Percentiles rank a stretch among this genome's conserved stretches.
Evolutionary conservation across 78 protist genomes (phyloP).

Genomic region (Guillardia theta): DNA sequence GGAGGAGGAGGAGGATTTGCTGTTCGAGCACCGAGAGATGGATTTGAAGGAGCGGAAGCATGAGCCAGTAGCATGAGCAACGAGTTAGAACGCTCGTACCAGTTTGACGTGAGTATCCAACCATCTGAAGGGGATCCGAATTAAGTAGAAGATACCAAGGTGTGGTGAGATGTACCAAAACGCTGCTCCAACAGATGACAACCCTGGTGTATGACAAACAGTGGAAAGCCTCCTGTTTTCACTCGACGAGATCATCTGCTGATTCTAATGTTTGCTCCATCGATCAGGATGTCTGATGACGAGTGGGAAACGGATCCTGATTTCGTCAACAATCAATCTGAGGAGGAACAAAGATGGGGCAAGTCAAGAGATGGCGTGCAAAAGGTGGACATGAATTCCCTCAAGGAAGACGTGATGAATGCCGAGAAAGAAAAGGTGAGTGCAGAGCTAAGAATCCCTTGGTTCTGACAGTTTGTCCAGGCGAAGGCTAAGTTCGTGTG

Average conservation of each 20-base stretch:
- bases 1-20: too few relatives aligned
- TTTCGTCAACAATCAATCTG: not conserved
- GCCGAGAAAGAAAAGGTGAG: not conserved
- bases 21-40: too few relatives aligned
- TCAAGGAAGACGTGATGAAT: not conserved
- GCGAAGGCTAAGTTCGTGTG: not conserved
- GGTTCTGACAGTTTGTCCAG: not conserved
- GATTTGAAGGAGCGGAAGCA: too few relatives aligned
- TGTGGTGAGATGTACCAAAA: too few relatives aligned
- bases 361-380: not conserved
- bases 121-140: too few relatives aligned
- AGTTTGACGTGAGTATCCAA: too few relatives aligned
- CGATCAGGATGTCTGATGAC: not conserved
- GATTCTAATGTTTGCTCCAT: not conserved
- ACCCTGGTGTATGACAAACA: too few relatives aligned
- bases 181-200: too few relatives aligned
- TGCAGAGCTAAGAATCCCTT: not conserved
- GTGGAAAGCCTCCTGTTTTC: too few relatives aligned
- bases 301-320: constrained; percentile 25
- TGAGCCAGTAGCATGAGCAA: too few relatives aligned
- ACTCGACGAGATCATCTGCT: not conserved
- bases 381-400: not conserved
- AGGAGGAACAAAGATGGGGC: constrained; percentile 18
- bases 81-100: too few relatives aligned
- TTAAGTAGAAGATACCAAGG: too few relatives aligned